A percentile compares a stretch with the other conserved stretches of the same genome.
phyloP scores from a whole-genome alignment of 352 stramenopile genomes.

The Pythium dissotocum region DNA sequence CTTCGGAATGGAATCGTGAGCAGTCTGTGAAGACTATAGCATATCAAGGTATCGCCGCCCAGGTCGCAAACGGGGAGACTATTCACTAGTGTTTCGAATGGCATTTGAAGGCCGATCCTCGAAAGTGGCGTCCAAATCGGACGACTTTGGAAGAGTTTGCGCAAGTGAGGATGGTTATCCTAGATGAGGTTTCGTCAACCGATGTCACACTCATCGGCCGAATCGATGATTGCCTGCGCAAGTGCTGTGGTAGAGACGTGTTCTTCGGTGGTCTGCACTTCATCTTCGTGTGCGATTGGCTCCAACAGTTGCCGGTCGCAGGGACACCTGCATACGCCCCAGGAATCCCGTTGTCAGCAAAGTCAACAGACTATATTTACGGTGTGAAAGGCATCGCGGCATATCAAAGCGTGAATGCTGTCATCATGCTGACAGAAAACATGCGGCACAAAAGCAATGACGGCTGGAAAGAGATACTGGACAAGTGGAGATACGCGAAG shows the following conservation, averaged over 20 bases:
- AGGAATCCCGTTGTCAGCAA: background rate
- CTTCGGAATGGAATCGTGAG: background rate
- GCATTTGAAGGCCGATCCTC: background rate
- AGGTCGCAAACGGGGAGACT: background rate
- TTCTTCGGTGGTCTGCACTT: conserved; percentile 28
- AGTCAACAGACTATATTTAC: conserved; percentile 1
- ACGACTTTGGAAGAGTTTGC: conserved; percentile 18
- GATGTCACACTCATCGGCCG: conserved; percentile 17
- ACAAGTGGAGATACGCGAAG: conserved; percentile 5
- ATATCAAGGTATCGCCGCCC: conserved; percentile 4
- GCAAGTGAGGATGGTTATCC: conserved; percentile 18
- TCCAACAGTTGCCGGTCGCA: conserved; percentile 29
- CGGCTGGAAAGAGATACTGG: conserved; percentile 7
- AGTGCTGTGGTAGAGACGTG: background rate
- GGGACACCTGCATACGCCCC: conserved; percentile 23
- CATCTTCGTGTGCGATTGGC: conserved; percentile 33
- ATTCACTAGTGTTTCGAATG: conserved; percentile 27
- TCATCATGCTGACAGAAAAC: conserved; percentile 17
- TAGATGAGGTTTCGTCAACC: conserved; percentile 23
- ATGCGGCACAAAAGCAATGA: conserved; percentile 11
- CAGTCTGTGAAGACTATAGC: background rate
- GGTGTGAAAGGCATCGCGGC: background rate
- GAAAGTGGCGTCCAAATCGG: conserved; percentile 16
- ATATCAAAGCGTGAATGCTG: conserved; percentile 2
- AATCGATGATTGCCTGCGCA: conserved; percentile 15